These are phyloP conservation scores for Scenedesmus sp. DNA, from an alignment of 163 green algal genomes.

Conservation along the genomic window DNA sequence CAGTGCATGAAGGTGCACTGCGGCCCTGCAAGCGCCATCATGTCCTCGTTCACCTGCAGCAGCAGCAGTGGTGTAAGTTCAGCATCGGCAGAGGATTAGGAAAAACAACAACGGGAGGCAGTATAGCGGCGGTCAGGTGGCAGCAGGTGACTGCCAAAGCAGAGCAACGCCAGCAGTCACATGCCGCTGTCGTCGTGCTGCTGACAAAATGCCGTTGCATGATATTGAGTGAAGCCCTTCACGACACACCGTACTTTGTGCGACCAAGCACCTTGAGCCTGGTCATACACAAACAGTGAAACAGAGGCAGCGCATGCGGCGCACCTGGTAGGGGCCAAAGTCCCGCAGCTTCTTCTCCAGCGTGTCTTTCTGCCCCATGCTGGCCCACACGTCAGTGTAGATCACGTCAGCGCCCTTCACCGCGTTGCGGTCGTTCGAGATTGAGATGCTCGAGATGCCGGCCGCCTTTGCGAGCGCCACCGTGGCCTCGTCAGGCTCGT, in stretches of 20 bases:
- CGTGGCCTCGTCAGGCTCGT: constrained; percentile 94
- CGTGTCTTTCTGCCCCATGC: constrained; percentile 99
- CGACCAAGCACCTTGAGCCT: too few relatives aligned
- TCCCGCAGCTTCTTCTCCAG: constrained; percentile 82
- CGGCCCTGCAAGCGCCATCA: constrained; percentile 90
- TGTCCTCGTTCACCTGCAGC: constrained; percentile 88
- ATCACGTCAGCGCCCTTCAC: constrained; percentile 96
- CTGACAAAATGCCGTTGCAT: too few relatives aligned
- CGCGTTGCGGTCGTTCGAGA: constrained; percentile 90
- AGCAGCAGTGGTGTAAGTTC: not conserved
- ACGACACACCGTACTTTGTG: too few relatives aligned
- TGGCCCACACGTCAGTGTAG: constrained; percentile 99
- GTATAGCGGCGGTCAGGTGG: not conserved
- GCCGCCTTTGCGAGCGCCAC: constrained; percentile 74
- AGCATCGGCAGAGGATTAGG: not conserved
- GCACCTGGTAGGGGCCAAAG: constrained; percentile 95
- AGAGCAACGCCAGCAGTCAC: too few relatives aligned
- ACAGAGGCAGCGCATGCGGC: not conserved
- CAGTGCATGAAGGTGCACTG: constrained; percentile 99
- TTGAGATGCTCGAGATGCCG: constrained; percentile 77
- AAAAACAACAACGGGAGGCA: not conserved
- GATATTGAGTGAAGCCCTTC: too few relatives aligned
- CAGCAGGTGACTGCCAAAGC: too few relatives aligned
- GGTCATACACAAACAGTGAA: too few relatives aligned
- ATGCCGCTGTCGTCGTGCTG: too few relatives aligned